Evolutionary conservation across 2,329 filamentous ascomycete genomes (phyloP), one percentile per base, ranked within the genome.

Genomic region (Nannizziopsis arthrosporioides): DNA sequence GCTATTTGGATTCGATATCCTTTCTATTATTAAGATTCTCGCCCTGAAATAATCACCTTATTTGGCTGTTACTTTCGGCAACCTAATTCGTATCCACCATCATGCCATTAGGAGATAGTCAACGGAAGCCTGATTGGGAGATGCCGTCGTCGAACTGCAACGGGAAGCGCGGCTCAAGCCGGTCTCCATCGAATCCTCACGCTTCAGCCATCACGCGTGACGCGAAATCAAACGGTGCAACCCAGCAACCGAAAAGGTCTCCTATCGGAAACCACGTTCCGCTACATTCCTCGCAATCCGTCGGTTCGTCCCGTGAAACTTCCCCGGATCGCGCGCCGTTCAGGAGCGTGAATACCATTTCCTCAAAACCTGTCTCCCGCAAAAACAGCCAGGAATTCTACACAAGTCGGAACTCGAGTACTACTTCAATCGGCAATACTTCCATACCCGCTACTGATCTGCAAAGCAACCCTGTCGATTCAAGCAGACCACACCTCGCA

Each of bases 381-480:
- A 82, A 81, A 63, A 80, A 77, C 61, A 85, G 80, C 62, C 74
- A 80, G 53, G 81, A 85, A 48, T 68, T 74, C 51, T 85, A 80
- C 57, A 80, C 82, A 15, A 71, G 74, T 48, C 75, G 82, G 36
- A 60, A 62, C 5, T 60, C 58, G 55, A 68, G 70, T 49, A 70
- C 39, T 55, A 61, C n/a, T 55, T 57, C 35, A 52, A 63, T 43
- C 55, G 53, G 18, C 32, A 54, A 59, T 45, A 55, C 58, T 15
- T 60, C 61, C 49, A 70, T 76, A 48, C 75, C 80, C 32, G 79
- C 80, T 44, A 74, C 79, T 18, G 72, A 81, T 15, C 72, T 81
- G 49, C 76, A 83, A 63, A 77, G 81, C 61, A 77, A 80, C 51
- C 70, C 90, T 42, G 84, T 84, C 12, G 76, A 83, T 34, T 71